Evolutionary conservation across 2,329 filamentous ascomycete species (phyloP), one percentile per base, ranked within the genome.

Genomic region (Colletotrichum phormii): DNA sequence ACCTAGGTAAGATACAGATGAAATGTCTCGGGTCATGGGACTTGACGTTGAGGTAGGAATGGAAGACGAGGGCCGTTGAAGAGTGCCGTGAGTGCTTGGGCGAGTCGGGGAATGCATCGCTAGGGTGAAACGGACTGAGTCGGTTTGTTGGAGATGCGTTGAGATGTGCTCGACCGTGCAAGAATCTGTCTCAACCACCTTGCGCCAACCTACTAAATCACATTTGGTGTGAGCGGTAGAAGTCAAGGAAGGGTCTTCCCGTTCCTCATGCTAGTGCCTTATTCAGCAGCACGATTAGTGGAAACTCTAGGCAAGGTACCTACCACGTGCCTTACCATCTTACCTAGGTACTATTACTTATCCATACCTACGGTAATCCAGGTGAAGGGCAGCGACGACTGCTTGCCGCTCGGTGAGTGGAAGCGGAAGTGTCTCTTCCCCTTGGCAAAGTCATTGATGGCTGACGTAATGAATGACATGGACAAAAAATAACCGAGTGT

Each of bases 81-180:
- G 55, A 65, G 29, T 33, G 26, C 42, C 33, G 37, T 33, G 29
- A 8, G 61, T 54, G 24, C 49, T 42, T 35, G 26, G n/a, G 26
- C 61, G 33, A 29, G 53, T 57, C 49, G 61, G 66, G 67, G 70
- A 71, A 71, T 61, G 66, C 66, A 61, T 71, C 35, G 7, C 53
- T 61, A 72, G 55, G 53, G 54, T 72, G 71, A 72, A 72, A 72
- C 71, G 55, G 35, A 69, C 61, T 60, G 71, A 64, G 66, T 72
- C 66, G 66, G 35, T 31, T 22, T 61, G 60, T n/a, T 61, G 26
- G 24, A 59, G 54, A 24, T 71, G 61, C 66, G 35, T 59, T 51
- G 35, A 71, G 66, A 55, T 55, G 54, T 73, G 55, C 60, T 57
- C 67, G 37, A 61, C 71, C 66, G 33, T 54, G 31, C 55, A n/a